Base-by-base conservation (phyloP, 352 stramenopile species). In the Phytophthora pluvialis region DNA sequence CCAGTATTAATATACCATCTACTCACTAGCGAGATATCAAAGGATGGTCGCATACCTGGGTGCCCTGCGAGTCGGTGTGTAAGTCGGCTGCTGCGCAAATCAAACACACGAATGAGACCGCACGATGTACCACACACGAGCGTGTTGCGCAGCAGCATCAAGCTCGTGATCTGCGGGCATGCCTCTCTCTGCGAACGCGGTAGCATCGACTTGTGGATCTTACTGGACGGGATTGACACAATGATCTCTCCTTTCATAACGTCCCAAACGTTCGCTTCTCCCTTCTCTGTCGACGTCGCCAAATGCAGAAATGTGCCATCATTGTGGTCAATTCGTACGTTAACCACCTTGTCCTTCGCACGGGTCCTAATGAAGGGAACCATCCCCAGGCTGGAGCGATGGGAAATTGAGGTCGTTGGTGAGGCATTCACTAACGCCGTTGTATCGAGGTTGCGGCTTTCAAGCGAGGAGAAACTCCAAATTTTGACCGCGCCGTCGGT, bases 121-220 rank as follows among this genome's bases (percentile, higher is more conserved):
- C 73, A 88, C 11, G 88, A 95, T n/a, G 88, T 96, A 18, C 88
- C 88, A 60, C 85, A 94, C 18, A 96, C 85, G 4, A 96, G 65
- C 7, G 86, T 96, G 67, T 94, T 95, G 31, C 88, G 86, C 53
- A 94, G 86, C 31, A 96, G 58, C 86, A 96, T 96, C 11, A 96
- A 56, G 31, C 83, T 95, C n/a, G 84, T 94, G 36, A 96, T 92
- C 66, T 95, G 86, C 7, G 86, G 86, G 16, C 67, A 80, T 18
- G 75, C 38, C 42, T 91, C 83, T 45, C 85, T 72, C 35, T 89
- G 75, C 3, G 83, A 83, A 15, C 88, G 81, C 12, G 80, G 83
- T 21, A 96, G 59, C 42, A 88, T 83, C 6, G 88, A 96, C 50
- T 85, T 86, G 70, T 96, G 88, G 32, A 96, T 95, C 61, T 93